Evolutionary conservation across 441 rosid genomes (phyloP).

Genomic region (Croton laevigatus): DNA sequence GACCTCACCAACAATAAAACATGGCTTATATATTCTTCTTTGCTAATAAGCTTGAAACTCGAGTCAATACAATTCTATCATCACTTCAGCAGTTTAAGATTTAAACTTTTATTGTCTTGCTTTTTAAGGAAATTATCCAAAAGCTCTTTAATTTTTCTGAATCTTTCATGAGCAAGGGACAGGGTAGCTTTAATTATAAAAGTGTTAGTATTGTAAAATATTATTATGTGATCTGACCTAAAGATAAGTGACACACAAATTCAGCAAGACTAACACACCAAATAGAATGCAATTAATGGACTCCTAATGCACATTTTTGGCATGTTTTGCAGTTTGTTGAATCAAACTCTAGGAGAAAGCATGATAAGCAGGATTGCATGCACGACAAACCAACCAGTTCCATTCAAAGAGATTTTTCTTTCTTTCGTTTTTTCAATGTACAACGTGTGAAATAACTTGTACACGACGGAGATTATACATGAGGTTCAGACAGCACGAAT

Average conservation of each 20-base stretch:
- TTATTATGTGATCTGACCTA: neutral
- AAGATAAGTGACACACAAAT: too few species aligned
- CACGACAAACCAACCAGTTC: neutral
- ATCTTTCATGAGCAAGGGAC: too few species aligned
- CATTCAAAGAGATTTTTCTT: neutral
- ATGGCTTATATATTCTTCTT: slow-evolving; percentile 74
- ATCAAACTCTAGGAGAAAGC: neutral
- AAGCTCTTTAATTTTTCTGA: too few species aligned
- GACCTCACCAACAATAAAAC: slow-evolving; percentile 74
- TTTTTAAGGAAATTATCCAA: too few species aligned
- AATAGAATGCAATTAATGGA: neutral
- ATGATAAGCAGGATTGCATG: neutral
- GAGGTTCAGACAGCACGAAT: neutral
- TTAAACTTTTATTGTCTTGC: too few species aligned
- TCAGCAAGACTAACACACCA: neutral
- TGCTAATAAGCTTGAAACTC: slow-evolving; percentile 51
- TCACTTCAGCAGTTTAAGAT: slow-evolving; percentile 27
- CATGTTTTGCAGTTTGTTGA: neutral
- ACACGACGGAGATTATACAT: slow-evolving; percentile 4
- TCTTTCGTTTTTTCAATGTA: neutral
- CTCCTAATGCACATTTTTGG: too few species aligned
- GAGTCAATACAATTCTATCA: slow-evolving; percentile 31
- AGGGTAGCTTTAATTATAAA: neutral
- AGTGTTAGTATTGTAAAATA: neutral
- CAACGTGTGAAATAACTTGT: slow-evolving; percentile 2